These are phyloP conservation scores for Saccharomycopsis hybrid DNA, from an alignment of 1,139 yeast species.

Conservation along the genomic window DNA sequence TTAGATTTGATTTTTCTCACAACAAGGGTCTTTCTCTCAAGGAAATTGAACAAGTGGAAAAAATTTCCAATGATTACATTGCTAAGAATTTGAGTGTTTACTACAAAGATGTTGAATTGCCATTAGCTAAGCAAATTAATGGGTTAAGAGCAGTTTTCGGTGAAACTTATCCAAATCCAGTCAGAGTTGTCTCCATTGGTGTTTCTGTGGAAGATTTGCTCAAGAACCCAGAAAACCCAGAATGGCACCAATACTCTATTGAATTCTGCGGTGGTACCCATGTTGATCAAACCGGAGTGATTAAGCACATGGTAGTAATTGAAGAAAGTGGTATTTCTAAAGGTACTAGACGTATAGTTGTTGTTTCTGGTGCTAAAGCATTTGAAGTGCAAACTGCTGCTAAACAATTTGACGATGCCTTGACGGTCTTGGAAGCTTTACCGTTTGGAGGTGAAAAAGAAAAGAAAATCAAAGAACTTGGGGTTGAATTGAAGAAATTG, in stretches of 20 bases:
- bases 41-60: slow-evolving; percentile 73
- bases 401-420: slow-evolving; percentile 53
- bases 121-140: slow-evolving; percentile 60
- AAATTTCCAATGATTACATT: slow-evolving; percentile 64
- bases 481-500: slow-evolving; percentile 77
- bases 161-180: slow-evolving; percentile 98
- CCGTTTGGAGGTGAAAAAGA: slow-evolving; percentile 70
- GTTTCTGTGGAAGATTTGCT: slow-evolving; percentile 77
- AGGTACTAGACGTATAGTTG: slow-evolving; percentile 97
- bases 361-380: slow-evolving; percentile 90
- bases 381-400: slow-evolving; percentile 84
- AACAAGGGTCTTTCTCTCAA: slow-evolving; percentile 68
- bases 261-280: slow-evolving; percentile 99
- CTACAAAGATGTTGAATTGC: slow-evolving; percentile 75
- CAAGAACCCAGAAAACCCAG: slow-evolving; percentile 56
- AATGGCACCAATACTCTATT: slow-evolving; percentile 74
- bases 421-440: slow-evolving; percentile 50
- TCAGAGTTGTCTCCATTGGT: slow-evolving; percentile 95
- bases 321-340: slow-evolving; percentile 98
- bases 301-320: slow-evolving; percentile 77
- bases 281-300: slow-evolving; percentile 86
- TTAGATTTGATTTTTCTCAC: slow-evolving; percentile 93
- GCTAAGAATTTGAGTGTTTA: slow-evolving; percentile 65
- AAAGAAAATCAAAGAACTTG: slow-evolving; percentile 70
- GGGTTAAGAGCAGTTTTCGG: slow-evolving; percentile 98